Conservation (phyloP, 257 asterid species). For the Solanum megistacrolobum region DNA sequence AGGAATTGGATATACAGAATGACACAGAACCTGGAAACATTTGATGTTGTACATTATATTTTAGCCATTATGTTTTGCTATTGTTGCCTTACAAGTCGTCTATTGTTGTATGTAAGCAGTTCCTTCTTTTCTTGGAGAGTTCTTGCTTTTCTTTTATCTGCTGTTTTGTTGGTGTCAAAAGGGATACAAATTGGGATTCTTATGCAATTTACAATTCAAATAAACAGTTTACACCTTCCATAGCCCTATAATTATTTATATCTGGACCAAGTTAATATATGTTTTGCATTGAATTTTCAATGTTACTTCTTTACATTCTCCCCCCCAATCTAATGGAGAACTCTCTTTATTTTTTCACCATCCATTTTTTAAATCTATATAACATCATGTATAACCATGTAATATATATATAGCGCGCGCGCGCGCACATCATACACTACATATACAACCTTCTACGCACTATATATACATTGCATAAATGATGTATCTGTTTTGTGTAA, state of each 20-base stretch:
- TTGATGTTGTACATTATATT: neutral
- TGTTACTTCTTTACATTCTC: neutral
- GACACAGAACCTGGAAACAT: conserved; percentile 11
- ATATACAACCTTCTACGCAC: neutral
- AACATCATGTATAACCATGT: neutral
- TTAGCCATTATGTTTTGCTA: neutral
- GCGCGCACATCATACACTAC: neutral
- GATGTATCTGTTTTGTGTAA: neutral
- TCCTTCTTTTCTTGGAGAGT: neutral
- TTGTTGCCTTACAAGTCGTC: neutral
- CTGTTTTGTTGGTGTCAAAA: neutral
- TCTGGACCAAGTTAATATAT: neutral
- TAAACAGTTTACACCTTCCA: neutral
- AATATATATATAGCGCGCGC: neutral
- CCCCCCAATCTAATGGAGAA: neutral
- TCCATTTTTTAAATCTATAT: neutral
- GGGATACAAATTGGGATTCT: neutral
- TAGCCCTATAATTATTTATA: neutral
- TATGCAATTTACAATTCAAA: neutral
- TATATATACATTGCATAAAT: neutral
- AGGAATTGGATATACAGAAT: neutral
- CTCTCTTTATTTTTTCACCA: neutral
- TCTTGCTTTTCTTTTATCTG: neutral
- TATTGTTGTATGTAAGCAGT: neutral
- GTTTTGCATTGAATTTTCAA: neutral